A percentile compares a stretch with the other conserved stretches of the same genome.
These are phyloP conservation scores for Epithemia pelagica DNA, from an alignment of 108 stramenopile genomes.

Conservation along the genomic window DNA sequence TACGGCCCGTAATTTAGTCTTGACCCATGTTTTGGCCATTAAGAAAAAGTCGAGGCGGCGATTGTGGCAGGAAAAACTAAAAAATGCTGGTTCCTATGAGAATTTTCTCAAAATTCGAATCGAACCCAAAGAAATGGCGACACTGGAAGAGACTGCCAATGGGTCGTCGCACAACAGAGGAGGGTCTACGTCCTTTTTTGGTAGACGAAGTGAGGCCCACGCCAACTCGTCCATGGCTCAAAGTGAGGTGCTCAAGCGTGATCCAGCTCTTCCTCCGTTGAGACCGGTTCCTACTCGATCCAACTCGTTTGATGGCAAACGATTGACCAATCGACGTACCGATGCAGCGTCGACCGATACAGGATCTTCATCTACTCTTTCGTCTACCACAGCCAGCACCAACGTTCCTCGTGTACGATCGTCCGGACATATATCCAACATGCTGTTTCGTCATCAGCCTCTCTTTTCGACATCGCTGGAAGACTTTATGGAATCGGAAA, in stretches of 20 bases:
- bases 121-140: constrained; percentile 14
- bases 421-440: not conserved
- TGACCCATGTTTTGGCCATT: constrained; percentile 26
- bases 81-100: constrained; percentile 35
- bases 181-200: not conserved
- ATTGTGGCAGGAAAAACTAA: constrained; percentile 62
- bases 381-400: not conserved
- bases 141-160: not conserved
- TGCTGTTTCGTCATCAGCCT: not conserved
- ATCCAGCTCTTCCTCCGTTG: not conserved
- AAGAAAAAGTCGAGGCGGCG: constrained; percentile 37
- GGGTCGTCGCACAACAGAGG: not conserved
- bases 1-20: constrained; percentile 26
- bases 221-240: not conserved
- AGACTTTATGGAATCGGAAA: not conserved
- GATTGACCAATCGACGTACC: not conserved
- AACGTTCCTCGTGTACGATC: not conserved
- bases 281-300: not conserved
- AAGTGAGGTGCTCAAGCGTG: too few relatives aligned
- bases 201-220: not conserved
- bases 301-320: not conserved
- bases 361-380: not conserved
- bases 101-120: constrained; percentile 63
- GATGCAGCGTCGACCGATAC: too few relatives aligned
- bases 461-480: not conserved